Evolutionary conservation across 2,329 filamentous ascomycete genomes (phyloP).

Genomic region (Penicillium aurantiogriseum): DNA sequence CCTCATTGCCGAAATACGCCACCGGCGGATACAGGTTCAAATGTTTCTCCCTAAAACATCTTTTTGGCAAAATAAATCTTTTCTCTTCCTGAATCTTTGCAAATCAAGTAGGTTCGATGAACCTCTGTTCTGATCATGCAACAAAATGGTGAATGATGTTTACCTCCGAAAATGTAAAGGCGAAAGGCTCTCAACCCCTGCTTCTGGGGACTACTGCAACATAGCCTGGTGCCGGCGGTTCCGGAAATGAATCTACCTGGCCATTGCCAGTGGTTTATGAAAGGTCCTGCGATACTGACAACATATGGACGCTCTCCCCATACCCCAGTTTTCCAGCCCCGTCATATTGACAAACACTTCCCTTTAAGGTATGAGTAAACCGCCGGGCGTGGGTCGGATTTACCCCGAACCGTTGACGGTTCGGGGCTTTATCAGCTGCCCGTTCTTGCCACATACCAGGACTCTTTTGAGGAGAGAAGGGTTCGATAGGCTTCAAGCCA

Average conservation of each 20-base stretch:
- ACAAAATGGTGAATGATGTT: too few relatives aligned
- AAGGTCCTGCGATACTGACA: not conserved
- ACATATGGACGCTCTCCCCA: not conserved
- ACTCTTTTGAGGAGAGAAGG: not conserved
- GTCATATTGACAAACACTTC: not conserved
- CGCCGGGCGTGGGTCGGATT: slow-evolving; percentile 10
- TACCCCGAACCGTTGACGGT: slow-evolving; percentile 12
- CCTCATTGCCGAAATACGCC: not conserved
- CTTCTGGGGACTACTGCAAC: too few relatives aligned
- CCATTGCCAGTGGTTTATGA: not conserved
- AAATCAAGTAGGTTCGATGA: not conserved
- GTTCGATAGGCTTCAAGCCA: slow-evolving; percentile 19
- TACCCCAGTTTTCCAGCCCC: not conserved
- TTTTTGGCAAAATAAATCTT: too few relatives aligned
- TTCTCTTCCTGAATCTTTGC: not conserved
- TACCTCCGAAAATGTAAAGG: not conserved
- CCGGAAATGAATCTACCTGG: not conserved
- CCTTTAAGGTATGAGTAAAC: slow-evolving; percentile 10
- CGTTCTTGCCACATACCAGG: slow-evolving; percentile 2
- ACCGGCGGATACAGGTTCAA: not conserved
- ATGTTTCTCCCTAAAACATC: not conserved
- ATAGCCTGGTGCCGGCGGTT: not conserved
- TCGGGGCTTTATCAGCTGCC: slow-evolving; percentile 4
- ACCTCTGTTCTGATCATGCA: not conserved
- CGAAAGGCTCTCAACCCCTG: not conserved